Base-by-base conservation (phyloP, 768 basidiomycete genomes). In the Cubamyces lactineus region DNA sequence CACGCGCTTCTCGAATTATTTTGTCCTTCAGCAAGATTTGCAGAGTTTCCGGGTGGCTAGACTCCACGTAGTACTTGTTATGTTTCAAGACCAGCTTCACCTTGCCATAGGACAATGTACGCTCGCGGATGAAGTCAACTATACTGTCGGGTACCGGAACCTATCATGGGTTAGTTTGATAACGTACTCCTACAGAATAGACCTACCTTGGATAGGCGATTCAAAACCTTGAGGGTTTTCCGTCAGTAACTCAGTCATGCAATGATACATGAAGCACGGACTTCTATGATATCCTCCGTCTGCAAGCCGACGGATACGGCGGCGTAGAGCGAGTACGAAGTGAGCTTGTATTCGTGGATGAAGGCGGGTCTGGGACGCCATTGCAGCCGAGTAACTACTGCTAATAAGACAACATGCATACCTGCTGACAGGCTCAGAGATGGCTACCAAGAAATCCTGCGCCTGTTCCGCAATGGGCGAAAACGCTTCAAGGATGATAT, bases 291-390 rank as follows among this genome's bases (percentile, higher is more conserved):
- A 74, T 98, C 96, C 68, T 96, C 91, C 9, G 97, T 98, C 73
- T 98, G 94, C 28, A 99, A 79, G 28, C 97, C 97, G 62, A 99
- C 97, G 15, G 96, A 98, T 64, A 99, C 96, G 52, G 97, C 97
- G 62, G 97, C 97, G 75, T 99, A 98, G 16, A 99, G 81, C 17
- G 96, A 98, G 76, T 98, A 97, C 47, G 95, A 90, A 59, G 96
- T 98, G 72, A 99, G 86, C 78, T 96, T 94, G 83, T 98, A 99
- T 80, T 98, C 97, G 78, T 99, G 96, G 65, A 98, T 96, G 77
- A 96, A 94, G 50, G 94, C 88, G 54, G 97, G 97, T 81, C 96
- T 96, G 66, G 28, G 59, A 65, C 38, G 30, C 58, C 53, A 63
- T 66, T 65, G 54, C 63, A 66, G 61, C 63, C 50, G 42, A 42